phyloP scores from a whole-genome alignment of 2,329 filamentous ascomycete species.

The Talaromyces atroroseus region DNA sequence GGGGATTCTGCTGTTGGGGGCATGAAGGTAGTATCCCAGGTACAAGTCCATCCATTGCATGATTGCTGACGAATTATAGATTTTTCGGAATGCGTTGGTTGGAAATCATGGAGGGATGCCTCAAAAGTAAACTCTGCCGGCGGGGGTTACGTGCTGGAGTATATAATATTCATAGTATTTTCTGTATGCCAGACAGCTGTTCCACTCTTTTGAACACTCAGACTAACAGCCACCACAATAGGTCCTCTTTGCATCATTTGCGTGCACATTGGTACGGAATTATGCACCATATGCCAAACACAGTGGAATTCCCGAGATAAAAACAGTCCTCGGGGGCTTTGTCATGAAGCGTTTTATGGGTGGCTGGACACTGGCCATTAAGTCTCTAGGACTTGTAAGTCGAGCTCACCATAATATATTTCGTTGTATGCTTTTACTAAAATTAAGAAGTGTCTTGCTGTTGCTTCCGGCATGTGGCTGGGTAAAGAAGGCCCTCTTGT shows the following conservation, averaged over 20 bases:
- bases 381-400: constrained; percentile 77
- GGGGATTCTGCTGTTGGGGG: constrained; percentile 87
- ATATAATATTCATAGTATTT: constrained; percentile 78
- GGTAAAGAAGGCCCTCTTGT: constrained; percentile 94
- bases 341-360: constrained; percentile 85
- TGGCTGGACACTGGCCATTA: constrained; percentile 80
- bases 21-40: constrained; percentile 55
- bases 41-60: background rate
- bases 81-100: constrained; percentile 74
- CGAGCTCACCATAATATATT: background rate
- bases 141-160: constrained; percentile 77
- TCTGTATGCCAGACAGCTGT: constrained; percentile 53
- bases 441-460: constrained; percentile 68
- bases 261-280: constrained; percentile 72
- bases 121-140: constrained; percentile 60
- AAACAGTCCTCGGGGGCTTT: constrained; percentile 90
- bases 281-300: constrained; percentile 88
- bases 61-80: constrained; percentile 41
- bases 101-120: constrained; percentile 77
- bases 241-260: constrained; percentile 71
- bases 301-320: constrained; percentile 96
- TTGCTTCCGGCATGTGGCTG: constrained; percentile 91
- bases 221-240: constrained; percentile 27
- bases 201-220: background rate
- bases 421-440: constrained; percentile 16